These are phyloP conservation scores for Lipomyces orientalis DNA, from an alignment of 805 yeast species.

Conservation along the genomic window DNA sequence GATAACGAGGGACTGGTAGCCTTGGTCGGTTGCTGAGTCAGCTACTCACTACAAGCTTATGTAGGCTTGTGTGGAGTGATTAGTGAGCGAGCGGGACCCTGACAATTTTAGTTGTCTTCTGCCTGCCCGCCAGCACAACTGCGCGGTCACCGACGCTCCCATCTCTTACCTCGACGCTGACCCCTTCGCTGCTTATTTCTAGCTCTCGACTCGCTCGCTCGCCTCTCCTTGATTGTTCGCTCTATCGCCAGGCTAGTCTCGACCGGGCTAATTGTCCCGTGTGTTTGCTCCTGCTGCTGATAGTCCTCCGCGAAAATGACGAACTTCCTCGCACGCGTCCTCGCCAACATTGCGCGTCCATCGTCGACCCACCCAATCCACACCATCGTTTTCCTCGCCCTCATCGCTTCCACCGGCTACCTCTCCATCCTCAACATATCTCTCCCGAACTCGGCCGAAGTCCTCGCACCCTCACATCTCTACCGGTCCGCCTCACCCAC, in stretches of 20 bases:
- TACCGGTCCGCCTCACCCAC: slow-evolving; percentile 50
- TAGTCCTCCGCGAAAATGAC: slow-evolving; percentile 18
- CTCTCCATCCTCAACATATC: slow-evolving; percentile 59
- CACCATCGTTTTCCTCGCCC: slow-evolving; percentile 70
- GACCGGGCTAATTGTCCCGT: slow-evolving; percentile 2
- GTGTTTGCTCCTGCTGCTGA: not conserved
- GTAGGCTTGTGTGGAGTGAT: not conserved
- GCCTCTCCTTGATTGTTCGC: not conserved
- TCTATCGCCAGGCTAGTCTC: slow-evolving; percentile 4
- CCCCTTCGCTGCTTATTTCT: slow-evolving; percentile 11
- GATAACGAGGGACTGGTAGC: not conserved
- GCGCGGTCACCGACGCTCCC: slow-evolving; percentile 2
- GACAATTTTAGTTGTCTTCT: not conserved
- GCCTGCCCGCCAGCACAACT: not conserved
- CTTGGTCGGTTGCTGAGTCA: not conserved
- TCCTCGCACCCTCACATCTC: slow-evolving; percentile 36
- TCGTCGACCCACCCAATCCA: slow-evolving; percentile 70
- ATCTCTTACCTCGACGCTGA: not conserved
- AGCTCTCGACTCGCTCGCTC: not conserved
- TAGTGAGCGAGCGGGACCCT: not conserved
- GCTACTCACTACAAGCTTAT: not conserved
- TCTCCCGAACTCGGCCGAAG: slow-evolving; percentile 41
- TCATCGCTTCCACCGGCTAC: slow-evolving; percentile 81
- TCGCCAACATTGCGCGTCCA: slow-evolving; percentile 30
- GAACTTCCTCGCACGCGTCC: slow-evolving; percentile 25